Base-by-base conservation (phyloP, 495 filamentous ascomycete species). In the Annulohypoxylon bovei region DNA sequence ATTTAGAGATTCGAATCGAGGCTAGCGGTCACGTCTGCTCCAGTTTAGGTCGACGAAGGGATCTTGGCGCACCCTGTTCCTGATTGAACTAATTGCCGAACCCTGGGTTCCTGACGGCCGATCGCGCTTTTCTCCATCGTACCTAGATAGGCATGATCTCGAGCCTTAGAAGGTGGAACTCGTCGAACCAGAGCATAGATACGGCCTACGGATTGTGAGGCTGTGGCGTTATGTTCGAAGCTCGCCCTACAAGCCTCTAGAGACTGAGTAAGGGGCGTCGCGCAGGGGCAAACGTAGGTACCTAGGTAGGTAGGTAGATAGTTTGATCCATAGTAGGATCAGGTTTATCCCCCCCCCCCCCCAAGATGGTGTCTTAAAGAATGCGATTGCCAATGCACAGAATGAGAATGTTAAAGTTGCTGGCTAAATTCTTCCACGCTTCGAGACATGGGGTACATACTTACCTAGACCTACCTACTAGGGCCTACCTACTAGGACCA, bases 311-410 rank as follows among this genome's bases (percentile, higher is more conserved):
- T n/a, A n/a, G n/a, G n/a, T n/a, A n/a, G n/a, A n/a, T n/a, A 16
- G 28, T 50, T 67, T 54, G 59, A 32, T 56, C n/a, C 55, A 68
- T 30, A 47, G 39, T 47, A 72, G 65, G 70, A 68, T 65, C 70
- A 52, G 54, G 47, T 49, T 68, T 50, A 20, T 52, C 39, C 52
- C n/a, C n/a, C n/a, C n/a, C n/a, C n/a, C n/a, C n/a, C n/a, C 49
- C 55, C 22, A 57, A 52, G 60, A 72, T 65, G 64, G 35, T 72
- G 70, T 72, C 60, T 72, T 44, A 72, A 66, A 61, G 59, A 72
- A 68, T 68, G 27, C 54, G 59, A 58, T 64, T 54, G 30, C 22
- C 47, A 52, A 55, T 14, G 49, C 30, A 30, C 49, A 54, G 65
- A 71, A 18, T 39, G 35, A 58, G 23, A 62, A 37, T 39, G 18